These are phyloP conservation scores for Hyaloperonospora arabidopsidis DNA, from an alignment of 352 stramenopile genomes.

Conservation along the genomic window DNA sequence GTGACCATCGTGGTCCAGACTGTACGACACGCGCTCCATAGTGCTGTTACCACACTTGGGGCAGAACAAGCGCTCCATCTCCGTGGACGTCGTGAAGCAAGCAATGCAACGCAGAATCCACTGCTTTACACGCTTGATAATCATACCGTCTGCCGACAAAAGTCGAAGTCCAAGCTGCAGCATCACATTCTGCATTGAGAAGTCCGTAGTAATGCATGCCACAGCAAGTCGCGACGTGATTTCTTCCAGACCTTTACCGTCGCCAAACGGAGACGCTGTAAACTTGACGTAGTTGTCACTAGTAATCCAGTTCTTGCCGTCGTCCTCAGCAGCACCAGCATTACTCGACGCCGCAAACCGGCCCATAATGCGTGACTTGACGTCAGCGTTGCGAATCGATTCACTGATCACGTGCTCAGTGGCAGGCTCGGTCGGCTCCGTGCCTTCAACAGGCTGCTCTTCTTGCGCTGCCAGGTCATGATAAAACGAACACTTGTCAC, in stretches of 20 bases:
- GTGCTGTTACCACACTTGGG: slow-evolving; percentile 93
- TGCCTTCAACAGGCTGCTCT: slow-evolving; percentile 9
- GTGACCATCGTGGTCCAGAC: slow-evolving; percentile 88
- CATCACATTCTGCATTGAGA: slow-evolving; percentile 87
- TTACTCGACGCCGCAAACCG: slow-evolving; percentile 74
- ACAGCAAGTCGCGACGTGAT: slow-evolving; percentile 46
- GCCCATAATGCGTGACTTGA: slow-evolving; percentile 85
- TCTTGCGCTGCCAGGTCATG: slow-evolving; percentile 43
- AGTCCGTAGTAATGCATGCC: slow-evolving; percentile 84
- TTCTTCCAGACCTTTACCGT: slow-evolving; percentile 54
- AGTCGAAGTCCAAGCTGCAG: slow-evolving; percentile 83
- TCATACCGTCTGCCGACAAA: slow-evolving; percentile 74
- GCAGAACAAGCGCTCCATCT: slow-evolving; percentile 94
- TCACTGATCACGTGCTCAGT: slow-evolving; percentile 38
- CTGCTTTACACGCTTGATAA: slow-evolving; percentile 85
- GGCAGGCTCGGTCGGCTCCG: slow-evolving; percentile 17
- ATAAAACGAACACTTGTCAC: slow-evolving; percentile 62
- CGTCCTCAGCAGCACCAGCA: slow-evolving; percentile 63
- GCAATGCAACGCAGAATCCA: slow-evolving; percentile 96
- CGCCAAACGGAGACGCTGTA: slow-evolving; percentile 63
- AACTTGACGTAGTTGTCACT: slow-evolving; percentile 56
- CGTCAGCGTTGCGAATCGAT: slow-evolving; percentile 62
- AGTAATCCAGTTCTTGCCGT: slow-evolving; percentile 86
- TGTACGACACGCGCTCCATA: slow-evolving; percentile 92
- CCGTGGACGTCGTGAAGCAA: slow-evolving; percentile 92